Conservation (phyloP, 192 early-diverging fungal species). For the Backusella tuberculispora region DNA sequence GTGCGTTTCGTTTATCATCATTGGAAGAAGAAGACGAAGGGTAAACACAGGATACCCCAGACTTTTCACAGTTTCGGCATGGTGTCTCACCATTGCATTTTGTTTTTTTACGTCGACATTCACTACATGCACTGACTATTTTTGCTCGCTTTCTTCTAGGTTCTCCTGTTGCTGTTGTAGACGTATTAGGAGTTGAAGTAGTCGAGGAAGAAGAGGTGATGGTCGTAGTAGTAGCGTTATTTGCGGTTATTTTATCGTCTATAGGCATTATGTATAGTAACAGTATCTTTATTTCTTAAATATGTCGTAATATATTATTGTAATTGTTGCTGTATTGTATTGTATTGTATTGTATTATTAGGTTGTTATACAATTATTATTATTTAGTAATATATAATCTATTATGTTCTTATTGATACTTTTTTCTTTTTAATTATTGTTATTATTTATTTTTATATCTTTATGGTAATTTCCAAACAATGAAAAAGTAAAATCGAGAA, state of each 20-base stretch:
- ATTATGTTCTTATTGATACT: not conserved
- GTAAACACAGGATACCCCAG: slow-evolving; percentile 35
- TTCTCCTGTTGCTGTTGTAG: slow-evolving; percentile 15
- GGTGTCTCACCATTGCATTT: slow-evolving; percentile 45
- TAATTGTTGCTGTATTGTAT: not conserved
- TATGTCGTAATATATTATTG: not conserved
- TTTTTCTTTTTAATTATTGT: not conserved
- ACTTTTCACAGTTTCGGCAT: slow-evolving; percentile 41
- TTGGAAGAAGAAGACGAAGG: slow-evolving; percentile 31
- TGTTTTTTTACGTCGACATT: slow-evolving; percentile 47
- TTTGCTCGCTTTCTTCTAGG: slow-evolving; percentile 43
- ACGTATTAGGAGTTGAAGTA: not conserved
- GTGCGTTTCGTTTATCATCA: slow-evolving; percentile 40
- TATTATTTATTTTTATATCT: not conserved
- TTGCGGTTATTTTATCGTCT: slow-evolving; percentile 8
- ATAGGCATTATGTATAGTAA: not conserved
- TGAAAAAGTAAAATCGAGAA: not conserved
- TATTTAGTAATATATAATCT: not conserved
- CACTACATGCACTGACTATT: slow-evolving; percentile 45
- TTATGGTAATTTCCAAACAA: not conserved
- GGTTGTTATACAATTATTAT: not conserved
- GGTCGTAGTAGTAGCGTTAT: too few species aligned
- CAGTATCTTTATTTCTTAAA: not conserved
- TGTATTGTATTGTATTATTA: not conserved
- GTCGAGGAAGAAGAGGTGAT: not conserved